These are phyloP conservation scores for Pyrenopolyporus hunteri DNA, from an alignment of 495 filamentous ascomycete species.

Conservation along the genomic window DNA sequence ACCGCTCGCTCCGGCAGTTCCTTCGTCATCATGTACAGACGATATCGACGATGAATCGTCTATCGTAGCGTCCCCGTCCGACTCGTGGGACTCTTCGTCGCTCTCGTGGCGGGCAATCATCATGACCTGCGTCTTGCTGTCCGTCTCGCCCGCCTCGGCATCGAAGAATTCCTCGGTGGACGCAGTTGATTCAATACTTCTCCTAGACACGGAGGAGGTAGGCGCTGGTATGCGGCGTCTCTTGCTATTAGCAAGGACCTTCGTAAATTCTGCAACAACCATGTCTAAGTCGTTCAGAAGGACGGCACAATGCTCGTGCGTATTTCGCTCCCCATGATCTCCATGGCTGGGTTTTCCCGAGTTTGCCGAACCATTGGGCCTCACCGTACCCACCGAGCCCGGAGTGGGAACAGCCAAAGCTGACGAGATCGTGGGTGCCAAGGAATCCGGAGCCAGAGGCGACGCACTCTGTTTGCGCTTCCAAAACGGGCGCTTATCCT, in stretches of 20 bases:
- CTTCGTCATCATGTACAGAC: constrained; percentile 61
- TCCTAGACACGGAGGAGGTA: constrained; percentile 61
- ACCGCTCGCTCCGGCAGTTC: constrained; percentile 49
- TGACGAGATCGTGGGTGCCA: constrained; percentile 55
- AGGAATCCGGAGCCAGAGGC: constrained; percentile 49
- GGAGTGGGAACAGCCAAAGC: constrained; percentile 66
- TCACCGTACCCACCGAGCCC: constrained; percentile 43
- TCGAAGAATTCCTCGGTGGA: constrained; percentile 93
- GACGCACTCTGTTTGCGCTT: constrained; percentile 76
- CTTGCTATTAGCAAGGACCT: constrained; percentile 76
- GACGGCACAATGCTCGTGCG: constrained; percentile 80
- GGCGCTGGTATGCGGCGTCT: constrained; percentile 68
- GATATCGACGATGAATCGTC: constrained; percentile 67
- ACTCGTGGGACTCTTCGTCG: constrained; percentile 59
- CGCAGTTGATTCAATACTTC: constrained; percentile 78
- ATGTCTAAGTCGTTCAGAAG: constrained; percentile 81
- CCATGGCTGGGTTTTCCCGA: constrained; percentile 32
- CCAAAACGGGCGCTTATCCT: constrained; percentile 76
- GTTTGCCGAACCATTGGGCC: constrained; percentile 23
- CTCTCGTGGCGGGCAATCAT: constrained; percentile 71
- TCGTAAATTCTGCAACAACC: constrained; percentile 80
- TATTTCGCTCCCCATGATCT: constrained; percentile 60
- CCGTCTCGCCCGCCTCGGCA: constrained; percentile 71
- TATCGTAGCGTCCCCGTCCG: constrained; percentile 63
- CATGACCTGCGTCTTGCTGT: constrained; percentile 68